These are phyloP conservation scores for Daldinia eschscholtzii DNA, from an alignment of 2,329 filamentous ascomycete genomes.

Conservation along the genomic window DNA sequence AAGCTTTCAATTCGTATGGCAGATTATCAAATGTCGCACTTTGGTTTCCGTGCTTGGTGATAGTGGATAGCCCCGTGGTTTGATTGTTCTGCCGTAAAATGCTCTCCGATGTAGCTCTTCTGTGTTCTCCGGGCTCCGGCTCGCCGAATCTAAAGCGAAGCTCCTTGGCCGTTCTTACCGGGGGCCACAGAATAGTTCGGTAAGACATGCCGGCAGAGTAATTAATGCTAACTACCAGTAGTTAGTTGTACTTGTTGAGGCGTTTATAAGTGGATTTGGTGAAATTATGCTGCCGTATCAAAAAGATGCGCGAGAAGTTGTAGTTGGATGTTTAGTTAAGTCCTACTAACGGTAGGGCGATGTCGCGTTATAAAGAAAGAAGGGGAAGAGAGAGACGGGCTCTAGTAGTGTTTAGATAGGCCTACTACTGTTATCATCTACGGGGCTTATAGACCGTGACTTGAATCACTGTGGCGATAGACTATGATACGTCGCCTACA, in stretches of 20 bases:
- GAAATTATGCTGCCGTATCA: background rate
- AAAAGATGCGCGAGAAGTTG: background rate
- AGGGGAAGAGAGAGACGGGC: background rate
- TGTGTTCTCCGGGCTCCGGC: background rate
- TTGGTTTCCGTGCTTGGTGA: background rate
- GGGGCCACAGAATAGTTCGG: too few species aligned
- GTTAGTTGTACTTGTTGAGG: background rate
- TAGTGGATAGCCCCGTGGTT: background rate
- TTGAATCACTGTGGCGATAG: background rate
- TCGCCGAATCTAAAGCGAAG: slow-evolving; percentile 16
- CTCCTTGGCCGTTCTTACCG: background rate
- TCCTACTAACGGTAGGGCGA: background rate
- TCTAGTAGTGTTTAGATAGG: background rate
- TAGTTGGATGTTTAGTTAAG: background rate
- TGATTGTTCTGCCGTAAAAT: background rate
- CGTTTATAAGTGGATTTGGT: background rate
- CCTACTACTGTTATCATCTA: background rate
- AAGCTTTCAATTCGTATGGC: slow-evolving; percentile 19
- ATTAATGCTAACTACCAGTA: background rate
- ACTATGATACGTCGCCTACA: background rate
- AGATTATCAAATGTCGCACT: slow-evolving; percentile 15
- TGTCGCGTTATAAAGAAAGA: background rate
- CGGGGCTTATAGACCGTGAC: background rate
- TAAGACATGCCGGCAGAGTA: background rate
- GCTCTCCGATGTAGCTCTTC: background rate